A percentile compares a stretch with the other conserved stretches of the same genome.
Conservation (phyloP, 768 basidiomycete genomes). For the Imleria badia region DNA sequence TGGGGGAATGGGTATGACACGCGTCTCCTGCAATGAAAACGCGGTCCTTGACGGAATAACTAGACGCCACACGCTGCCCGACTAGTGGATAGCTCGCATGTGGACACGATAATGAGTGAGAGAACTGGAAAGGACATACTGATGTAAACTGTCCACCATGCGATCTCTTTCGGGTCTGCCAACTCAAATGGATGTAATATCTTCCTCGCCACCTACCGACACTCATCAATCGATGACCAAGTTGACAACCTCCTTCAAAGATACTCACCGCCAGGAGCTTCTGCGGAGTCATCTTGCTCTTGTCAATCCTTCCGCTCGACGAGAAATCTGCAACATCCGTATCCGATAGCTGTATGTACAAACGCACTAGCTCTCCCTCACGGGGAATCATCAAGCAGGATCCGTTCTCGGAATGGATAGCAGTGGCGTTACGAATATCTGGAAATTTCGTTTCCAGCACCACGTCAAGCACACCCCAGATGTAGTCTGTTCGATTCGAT, state of each 20-base stretch:
- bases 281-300: slow-evolving; percentile 46
- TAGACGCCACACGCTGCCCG: slow-evolving; percentile 70
- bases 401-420: slow-evolving; percentile 64
- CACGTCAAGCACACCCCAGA: slow-evolving; percentile 83
- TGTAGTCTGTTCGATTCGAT: slow-evolving; percentile 46
- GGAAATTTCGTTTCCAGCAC: slow-evolving; percentile 71
- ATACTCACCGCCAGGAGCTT: slow-evolving; percentile 50
- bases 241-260: no score
- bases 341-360: slow-evolving; percentile 70
- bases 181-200: slow-evolving; percentile 58
- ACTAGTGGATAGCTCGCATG: slow-evolving; percentile 37
- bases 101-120: background rate
- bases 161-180: slow-evolving; percentile 43
- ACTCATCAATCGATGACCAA: background rate
- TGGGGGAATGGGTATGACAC: slow-evolving; percentile 67
- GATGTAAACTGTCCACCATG: slow-evolving; percentile 76
- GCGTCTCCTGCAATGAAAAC: slow-evolving; percentile 79
- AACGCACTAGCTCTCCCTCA: slow-evolving; percentile 61
- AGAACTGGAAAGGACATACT: slow-evolving; percentile 39
- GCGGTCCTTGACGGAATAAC: slow-evolving; percentile 55
- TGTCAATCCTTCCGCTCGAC: slow-evolving; percentile 51
- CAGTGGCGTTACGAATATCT: slow-evolving; percentile 63
- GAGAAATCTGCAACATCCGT: slow-evolving; percentile 40
- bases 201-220: slow-evolving; percentile 49
- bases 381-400: slow-evolving; percentile 76